Evolutionary conservation across 1,139 yeast genomes (phyloP), one percentile per base, ranked within the genome.

Genomic region (Hyphopichia pseudoburtonii): DNA sequence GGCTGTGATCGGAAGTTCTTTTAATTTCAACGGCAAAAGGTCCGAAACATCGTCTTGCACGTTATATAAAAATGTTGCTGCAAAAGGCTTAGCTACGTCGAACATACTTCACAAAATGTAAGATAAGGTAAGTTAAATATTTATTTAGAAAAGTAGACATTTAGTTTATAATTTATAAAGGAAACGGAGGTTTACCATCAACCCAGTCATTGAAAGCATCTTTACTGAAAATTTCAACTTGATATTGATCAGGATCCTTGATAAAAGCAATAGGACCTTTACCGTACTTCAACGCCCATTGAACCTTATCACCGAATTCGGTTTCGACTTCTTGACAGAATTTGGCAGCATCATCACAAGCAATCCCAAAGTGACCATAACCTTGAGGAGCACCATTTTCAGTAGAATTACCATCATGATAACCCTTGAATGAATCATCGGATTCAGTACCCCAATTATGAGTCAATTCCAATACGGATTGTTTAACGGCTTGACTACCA

Each of bases 391-490:
- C 73, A 16, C 81, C 82, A 39, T 66, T 57, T 30, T 62, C 74
- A 25, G 73, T 66, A 33, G 66, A 54, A 60, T 89, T 88, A 40
- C 96, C 95, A 48, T 82, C 86, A 61, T 90, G 95, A 64, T 92
- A 92, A 26, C 76, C 76, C 37, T 69, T 60, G 64, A 88, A 86
- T 11, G 73, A 72, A 10, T 76, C 71, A 45, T 90, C 96, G 19
- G 67, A 56, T 57, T 92, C 98, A 14, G 97, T 86, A 21, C 97
- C 98, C 82, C 88, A 89, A 65, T 92, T 92, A 67, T 88, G 94
- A 33, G 97, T 90, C 56, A 92, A 72, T 64, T 92, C 98, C 37
- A 92, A 63, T 8, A 92, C 62, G 18, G 92, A 83, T 57, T 86
- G 86, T 41, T 78, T 66, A 32, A 56, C 48, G 24, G 73, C 60